A percentile compares a stretch with the other conserved stretches of the same genome.
phyloP scores from a whole-genome alignment of 1,139 yeast genomes.

The Candida frijolesensis region DNA sequence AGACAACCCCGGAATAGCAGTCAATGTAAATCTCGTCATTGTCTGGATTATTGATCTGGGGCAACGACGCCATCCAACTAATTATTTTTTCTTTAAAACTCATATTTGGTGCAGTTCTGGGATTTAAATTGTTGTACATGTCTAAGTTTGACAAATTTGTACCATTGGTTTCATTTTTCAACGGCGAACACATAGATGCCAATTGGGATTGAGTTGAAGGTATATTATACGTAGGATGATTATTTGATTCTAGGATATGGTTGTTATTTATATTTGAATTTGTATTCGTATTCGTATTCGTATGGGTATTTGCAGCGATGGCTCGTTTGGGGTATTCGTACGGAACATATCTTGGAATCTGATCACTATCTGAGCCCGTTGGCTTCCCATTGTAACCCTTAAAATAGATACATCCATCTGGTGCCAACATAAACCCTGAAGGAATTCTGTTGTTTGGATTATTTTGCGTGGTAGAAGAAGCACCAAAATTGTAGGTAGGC shows the following conservation, averaged over 20 bases:
- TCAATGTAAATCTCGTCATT: constrained; percentile 22
- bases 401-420: constrained; percentile 3
- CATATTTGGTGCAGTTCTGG: constrained; percentile 62
- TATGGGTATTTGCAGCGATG: neutral
- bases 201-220: neutral
- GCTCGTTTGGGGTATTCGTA: constrained; percentile 1
- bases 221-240: neutral
- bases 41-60: constrained; percentile 28
- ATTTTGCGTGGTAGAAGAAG: neutral
- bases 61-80: constrained; percentile 61
- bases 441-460: neutral
- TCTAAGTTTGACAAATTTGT: constrained; percentile 4
- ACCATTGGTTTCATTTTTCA: neutral
- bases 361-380: neutral
- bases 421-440: neutral
- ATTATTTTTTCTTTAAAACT: constrained; percentile 61
- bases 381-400: constrained; percentile 1
- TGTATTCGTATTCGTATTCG: neutral
- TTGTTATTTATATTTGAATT: neutral
- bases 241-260: neutral
- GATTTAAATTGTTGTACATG: constrained; percentile 42
- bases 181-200: neutral
- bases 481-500: constrained; percentile 1
- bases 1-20: constrained; percentile 50
- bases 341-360: constrained; percentile 4